phyloP scores from a whole-genome alignment of 805 yeast species.

The Zygotorulaspora chibaensis region DNA sequence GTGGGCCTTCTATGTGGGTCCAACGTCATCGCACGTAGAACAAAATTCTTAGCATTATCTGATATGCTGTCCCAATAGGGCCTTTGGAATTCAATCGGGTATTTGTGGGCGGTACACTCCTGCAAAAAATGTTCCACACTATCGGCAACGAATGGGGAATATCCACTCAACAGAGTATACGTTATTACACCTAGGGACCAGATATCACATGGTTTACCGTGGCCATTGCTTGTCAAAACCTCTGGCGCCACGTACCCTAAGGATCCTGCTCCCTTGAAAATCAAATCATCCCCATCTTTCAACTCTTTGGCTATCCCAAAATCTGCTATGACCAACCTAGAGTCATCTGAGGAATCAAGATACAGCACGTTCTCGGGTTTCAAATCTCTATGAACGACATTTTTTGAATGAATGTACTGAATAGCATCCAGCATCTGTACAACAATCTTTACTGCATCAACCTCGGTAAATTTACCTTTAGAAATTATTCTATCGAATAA shows the following conservation, averaged over 20 bases:
- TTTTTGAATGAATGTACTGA: slow-evolving; percentile 64
- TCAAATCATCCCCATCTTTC: slow-evolving; percentile 51
- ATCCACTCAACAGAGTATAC: slow-evolving; percentile 85
- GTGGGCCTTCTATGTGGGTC: slow-evolving; percentile 69
- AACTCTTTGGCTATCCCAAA: slow-evolving; percentile 90
- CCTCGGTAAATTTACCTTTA: slow-evolving; percentile 81
- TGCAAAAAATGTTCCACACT: slow-evolving; percentile 72
- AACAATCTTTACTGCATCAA: slow-evolving; percentile 74
- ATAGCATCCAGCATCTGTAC: slow-evolving; percentile 75
- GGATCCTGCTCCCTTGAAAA: slow-evolving; percentile 79
- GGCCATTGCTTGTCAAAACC: slow-evolving; percentile 74
- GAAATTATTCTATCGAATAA: slow-evolving; percentile 80
- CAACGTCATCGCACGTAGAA: slow-evolving; percentile 62
- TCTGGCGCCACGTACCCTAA: slow-evolving; percentile 98
- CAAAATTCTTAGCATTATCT: slow-evolving; percentile 74
- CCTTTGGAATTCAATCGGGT: slow-evolving; percentile 78
- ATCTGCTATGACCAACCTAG: slow-evolving; percentile 84
- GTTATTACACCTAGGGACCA: slow-evolving; percentile 96
- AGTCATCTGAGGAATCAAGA: slow-evolving; percentile 49
- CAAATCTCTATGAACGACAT: slow-evolving; percentile 89
- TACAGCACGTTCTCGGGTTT: slow-evolving; percentile 92
- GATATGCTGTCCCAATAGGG: slow-evolving; percentile 84
- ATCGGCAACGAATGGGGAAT: slow-evolving; percentile 87
- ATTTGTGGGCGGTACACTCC: slow-evolving; percentile 66
- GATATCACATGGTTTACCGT: slow-evolving; percentile 92